Base-by-base conservation (phyloP, 208 protist species). In the Jaenimonas drosophilae region DNA sequence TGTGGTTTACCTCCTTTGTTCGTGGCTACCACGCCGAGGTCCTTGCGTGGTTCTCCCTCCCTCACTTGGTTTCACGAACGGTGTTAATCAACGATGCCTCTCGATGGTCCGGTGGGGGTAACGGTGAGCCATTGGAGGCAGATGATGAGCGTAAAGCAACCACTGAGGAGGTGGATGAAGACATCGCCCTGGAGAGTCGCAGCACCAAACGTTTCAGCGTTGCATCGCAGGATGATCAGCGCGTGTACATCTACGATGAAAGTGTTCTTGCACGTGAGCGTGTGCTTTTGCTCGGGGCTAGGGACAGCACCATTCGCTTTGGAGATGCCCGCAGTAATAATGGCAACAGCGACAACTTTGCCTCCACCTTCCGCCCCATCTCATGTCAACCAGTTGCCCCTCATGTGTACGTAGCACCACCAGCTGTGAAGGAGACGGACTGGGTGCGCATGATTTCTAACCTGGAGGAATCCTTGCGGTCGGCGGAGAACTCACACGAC, bases 1-100 rank as follows among this genome's bases (percentile, higher is more conserved):
- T n/a, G n/a, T 46, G 44, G 25, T 89, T 93, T 54, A 57, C 66
- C 0, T 28, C 48, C 21, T 89, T 74, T 53, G 64, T 89, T 45
- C 26, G 63, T 1, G 37, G 53, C 17, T 42, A 55, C 24, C 75
- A 89, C 39, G 47, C 30, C 7, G 47, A 36, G 16, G 56, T 86
- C 16, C 50, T 87, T 25, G 57, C 41, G n/a, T 87, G 77, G 75
- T 54, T 81, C 37, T 58, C 70, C 1, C 26, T 54, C 12, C 75
- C 85, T 16, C 85, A 93, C 60, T 24, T 57, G 0, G 57, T 65
- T 40, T 84, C 75, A 2, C 58, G 57, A 16, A 31, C 33, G 5
- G 33, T 40, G 2, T 26, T 50, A 17, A 26, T 32, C n/a, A n/a
- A n/a, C n/a, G n/a, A n/a, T n/a, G n/a, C n/a, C n/a, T n/a, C n/a